Evolutionary conservation across 2,329 filamentous ascomycete genomes (phyloP).

Genomic region (Lecanicillium sp.): DNA sequence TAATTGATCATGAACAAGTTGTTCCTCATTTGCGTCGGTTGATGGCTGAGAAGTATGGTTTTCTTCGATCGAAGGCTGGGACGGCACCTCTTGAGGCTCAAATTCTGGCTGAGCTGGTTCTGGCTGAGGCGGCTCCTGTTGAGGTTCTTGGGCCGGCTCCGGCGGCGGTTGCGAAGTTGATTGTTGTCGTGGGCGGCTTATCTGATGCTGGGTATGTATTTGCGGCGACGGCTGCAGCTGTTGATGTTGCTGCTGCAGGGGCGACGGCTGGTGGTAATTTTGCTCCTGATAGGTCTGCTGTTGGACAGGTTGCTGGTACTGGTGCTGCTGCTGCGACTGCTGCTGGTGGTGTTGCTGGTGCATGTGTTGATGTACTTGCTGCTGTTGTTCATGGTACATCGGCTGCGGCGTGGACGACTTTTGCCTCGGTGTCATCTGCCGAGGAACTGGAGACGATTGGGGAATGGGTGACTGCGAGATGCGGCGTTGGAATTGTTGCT

Average conservation of each 20-base stretch:
- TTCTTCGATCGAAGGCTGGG: constrained; percentile 1
- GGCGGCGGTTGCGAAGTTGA: constrained; percentile 4
- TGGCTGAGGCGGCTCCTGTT: not conserved
- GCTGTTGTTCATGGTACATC: no score
- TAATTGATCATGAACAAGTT: constrained; percentile 6
- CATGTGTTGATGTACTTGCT: constrained; percentile 4
- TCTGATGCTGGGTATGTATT: constrained; percentile 2
- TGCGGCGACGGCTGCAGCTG: constrained; percentile 2
- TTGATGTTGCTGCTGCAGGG: constrained; percentile 7
- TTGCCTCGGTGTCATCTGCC: constrained; percentile 5
- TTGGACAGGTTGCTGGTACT: constrained; percentile 10
- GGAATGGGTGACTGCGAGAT: constrained; percentile 5
- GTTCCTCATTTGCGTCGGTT: constrained; percentile 7
- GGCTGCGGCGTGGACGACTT: constrained; percentile 3
- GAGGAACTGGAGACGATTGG: constrained; percentile 9
- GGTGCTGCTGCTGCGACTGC: constrained; percentile 12
- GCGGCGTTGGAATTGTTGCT: constrained; percentile 9
- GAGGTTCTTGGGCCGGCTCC: not conserved
- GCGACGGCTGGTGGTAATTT: constrained; percentile 9
- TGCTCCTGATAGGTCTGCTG: constrained; percentile 12
- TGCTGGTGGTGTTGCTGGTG: constrained; percentile 11
- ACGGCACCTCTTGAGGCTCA: constrained; percentile 1
- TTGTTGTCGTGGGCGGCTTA: constrained; percentile 2
- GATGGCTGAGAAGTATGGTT: not conserved
- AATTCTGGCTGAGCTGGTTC: constrained; percentile 3